Conservation (phyloP, 257 asterid species). For the Nicotiana tomentosiformis region DNA sequence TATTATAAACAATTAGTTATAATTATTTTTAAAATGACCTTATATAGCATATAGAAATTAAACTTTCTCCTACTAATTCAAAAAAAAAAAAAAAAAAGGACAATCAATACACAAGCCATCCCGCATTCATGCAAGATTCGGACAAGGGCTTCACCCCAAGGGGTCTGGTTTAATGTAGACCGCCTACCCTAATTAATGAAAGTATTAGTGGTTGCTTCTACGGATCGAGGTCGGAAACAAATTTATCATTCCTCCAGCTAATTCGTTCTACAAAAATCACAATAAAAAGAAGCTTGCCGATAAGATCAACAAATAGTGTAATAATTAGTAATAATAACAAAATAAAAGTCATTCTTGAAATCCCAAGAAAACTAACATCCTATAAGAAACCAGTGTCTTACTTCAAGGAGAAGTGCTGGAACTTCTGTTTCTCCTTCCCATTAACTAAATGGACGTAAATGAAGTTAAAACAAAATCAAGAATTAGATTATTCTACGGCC, state of each 20-base stretch:
- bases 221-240: no score
- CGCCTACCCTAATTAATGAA: no score
- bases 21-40: no score
- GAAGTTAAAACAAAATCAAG: conserved; percentile 6
- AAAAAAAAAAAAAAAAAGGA: no score
- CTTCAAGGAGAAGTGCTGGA: neutral
- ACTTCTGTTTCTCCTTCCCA: conserved; percentile 3
- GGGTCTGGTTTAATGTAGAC: no score
- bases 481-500: neutral
- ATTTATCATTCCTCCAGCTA: no score
- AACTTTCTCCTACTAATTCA: no score
- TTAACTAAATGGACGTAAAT: neutral
- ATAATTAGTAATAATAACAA: neutral
- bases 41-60: neutral
- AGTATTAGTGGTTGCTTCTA: no score
- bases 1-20: no score
- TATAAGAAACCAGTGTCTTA: neutral
- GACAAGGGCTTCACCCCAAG: fast-evolving
- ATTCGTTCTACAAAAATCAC: neutral
- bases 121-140: no score
- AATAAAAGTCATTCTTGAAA: conserved; percentile 29
- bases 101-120: no score
- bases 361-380: conserved; percentile 18
- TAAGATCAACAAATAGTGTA: neutral
- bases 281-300: neutral